phyloP scores from a whole-genome alignment of 78 protist genomes.

The Dictyostelium citrinum region DNA sequence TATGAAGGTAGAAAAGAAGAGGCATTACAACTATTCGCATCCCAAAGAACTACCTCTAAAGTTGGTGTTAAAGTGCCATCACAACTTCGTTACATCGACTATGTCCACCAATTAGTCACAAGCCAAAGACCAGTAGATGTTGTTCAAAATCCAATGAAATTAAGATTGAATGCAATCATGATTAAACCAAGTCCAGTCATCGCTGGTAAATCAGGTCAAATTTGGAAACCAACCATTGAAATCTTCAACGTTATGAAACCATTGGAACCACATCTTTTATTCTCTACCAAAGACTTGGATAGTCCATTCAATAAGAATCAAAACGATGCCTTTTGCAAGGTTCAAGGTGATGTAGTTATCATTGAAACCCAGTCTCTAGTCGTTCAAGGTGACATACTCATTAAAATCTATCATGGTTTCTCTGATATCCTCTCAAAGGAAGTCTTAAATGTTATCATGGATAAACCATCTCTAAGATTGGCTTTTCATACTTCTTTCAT shows the following conservation, averaged over 20 bases:
- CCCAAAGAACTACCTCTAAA: constrained; percentile 8
- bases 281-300: not conserved
- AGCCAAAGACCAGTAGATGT: not conserved
- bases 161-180: not conserved
- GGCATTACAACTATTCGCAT: constrained; percentile 24
- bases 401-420: constrained; percentile 16
- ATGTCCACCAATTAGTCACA: constrained; percentile 12
- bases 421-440: not conserved
- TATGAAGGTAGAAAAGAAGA: constrained; percentile 13
- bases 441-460: not conserved
- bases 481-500: constrained; percentile 72
- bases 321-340: not conserved
- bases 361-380: not conserved
- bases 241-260: constrained; percentile 26
- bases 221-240: constrained; percentile 50
- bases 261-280: constrained; percentile 4
- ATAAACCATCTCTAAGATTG: constrained; percentile 38
- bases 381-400: constrained; percentile 27
- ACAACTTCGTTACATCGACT: constrained; percentile 37
- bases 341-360: not conserved
- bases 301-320: not conserved
- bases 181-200: constrained; percentile 10
- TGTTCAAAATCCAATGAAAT: constrained; percentile 22
- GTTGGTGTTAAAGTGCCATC: constrained; percentile 7
- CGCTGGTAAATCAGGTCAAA: not conserved